These are phyloP conservation scores for Quercus parvula DNA, from an alignment of 306 rosid genomes.

Conservation along the genomic window DNA sequence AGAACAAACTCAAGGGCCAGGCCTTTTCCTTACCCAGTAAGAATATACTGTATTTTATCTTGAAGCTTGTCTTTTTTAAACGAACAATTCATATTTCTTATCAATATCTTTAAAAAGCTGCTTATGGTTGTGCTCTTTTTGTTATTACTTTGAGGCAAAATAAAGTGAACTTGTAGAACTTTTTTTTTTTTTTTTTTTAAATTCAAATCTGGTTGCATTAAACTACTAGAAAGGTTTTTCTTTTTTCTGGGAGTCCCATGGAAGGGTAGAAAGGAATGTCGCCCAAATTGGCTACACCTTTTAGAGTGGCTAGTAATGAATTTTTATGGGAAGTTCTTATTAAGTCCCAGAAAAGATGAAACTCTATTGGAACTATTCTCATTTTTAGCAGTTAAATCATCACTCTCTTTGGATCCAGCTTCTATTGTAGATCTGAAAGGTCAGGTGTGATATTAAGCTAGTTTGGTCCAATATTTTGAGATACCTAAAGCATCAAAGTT, in stretches of 20 bases:
- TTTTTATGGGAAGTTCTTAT: no score
- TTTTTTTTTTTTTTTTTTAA: not conserved
- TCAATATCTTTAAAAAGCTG: not conserved
- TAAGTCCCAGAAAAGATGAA: not conserved
- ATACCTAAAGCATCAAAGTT: not conserved
- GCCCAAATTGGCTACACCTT: not conserved
- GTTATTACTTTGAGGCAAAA: not conserved
- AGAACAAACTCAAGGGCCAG: conserved; percentile 92
- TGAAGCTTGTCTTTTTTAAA: not conserved
- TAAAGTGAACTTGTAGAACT: not conserved
- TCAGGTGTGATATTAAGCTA: not conserved
- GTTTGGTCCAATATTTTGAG: not conserved
- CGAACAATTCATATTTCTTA: not conserved
- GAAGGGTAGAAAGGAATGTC: no score
- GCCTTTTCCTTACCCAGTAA: conserved; percentile 89
- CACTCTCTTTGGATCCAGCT: not conserved
- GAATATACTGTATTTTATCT: conserved; percentile 25
- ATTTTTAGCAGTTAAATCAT: not conserved
- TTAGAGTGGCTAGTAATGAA: not conserved
- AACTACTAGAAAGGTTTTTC: not conserved
- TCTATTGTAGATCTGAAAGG: not conserved
- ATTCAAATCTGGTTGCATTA: not conserved
- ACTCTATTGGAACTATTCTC: not conserved
- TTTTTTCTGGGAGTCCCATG: not conserved
- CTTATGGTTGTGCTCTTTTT: not conserved